Base-by-base conservation (phyloP, 176 grass and related monocot genomes). In the Rhynchospora tenuis region DNA sequence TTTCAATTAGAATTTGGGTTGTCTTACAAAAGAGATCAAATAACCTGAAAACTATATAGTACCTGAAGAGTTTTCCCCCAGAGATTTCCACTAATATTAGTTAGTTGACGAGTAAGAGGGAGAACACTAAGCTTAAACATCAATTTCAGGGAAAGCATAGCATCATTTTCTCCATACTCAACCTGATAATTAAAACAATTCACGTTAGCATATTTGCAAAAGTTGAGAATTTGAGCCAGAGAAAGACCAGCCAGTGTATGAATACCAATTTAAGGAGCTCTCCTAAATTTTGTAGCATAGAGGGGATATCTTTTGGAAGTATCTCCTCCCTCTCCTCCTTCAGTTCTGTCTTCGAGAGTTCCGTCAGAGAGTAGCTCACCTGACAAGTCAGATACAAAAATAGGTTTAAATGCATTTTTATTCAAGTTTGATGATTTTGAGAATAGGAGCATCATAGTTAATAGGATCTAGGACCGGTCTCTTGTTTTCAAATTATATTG, bases 51-150 rank as follows among this genome's bases (percentile, higher is more conserved):
- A 15, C n/a, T 79, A 85, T 10, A 13, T 23, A 44, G 54, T 88
- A 93, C 94, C 91, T 97, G 94, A 84, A 97, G 94, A 66, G 94
- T 97, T 93, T 93, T 97, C 4, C 88, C 89, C 94, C 94, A 97
- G 15, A 97, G 89, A 71, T 97, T 97, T 33, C 96, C 96, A 64
- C 96, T 95, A 80, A 95, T 99, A 65, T 99, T 99, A 63, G 93
- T 99, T 57, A 99, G 73, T 86, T 95, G 96, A 17, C 96, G 88
- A 83, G 93, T 93, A 81, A 99, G 89, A 1, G 91, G 96, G 6
- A 99, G 89, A 86, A 93, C 86, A 88, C 96, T 99, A 73, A 99
- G 87, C 72, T 99, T 91, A 89, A 99, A 93, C 96, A 99, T 93
- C 44, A 99, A 90, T 86, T 99, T 91, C 84, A 95, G 84, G 59